These are phyloP conservation scores for Ogataea allantospora DNA, from an alignment of 805 yeast species.

Conservation along the genomic window DNA sequence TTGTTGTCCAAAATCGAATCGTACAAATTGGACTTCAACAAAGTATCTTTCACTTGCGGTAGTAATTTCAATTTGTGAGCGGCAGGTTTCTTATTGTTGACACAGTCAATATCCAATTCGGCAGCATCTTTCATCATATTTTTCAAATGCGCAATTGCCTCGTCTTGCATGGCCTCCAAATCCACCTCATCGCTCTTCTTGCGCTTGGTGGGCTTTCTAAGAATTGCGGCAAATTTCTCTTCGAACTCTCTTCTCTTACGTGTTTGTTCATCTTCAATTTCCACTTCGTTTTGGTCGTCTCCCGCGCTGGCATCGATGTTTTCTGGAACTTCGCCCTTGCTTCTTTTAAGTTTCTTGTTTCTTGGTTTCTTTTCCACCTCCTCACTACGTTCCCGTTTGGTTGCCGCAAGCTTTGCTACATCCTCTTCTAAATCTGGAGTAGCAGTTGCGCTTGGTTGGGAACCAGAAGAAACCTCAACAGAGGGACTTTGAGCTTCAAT, in stretches of 20 bases:
- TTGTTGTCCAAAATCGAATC: conserved; percentile 94
- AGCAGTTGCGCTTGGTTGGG: not conserved
- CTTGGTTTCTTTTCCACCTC: conserved; percentile 10
- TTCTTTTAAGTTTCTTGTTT: conserved; percentile 17
- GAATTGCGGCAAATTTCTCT: conserved; percentile 72
- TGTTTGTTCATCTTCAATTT: conserved; percentile 29
- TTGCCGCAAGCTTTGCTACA: conserved; percentile 8
- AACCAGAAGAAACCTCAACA: not conserved
- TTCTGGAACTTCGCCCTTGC: conserved; percentile 6
- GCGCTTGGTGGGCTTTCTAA: conserved; percentile 59
- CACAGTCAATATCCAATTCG: conserved; percentile 60
- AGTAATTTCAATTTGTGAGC: conserved; percentile 75
- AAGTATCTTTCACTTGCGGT: conserved; percentile 71
- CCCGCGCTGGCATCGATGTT: conserved; percentile 6
- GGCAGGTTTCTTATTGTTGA: conserved; percentile 65
- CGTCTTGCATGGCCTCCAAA: conserved; percentile 93
- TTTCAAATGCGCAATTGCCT: conserved; percentile 74
- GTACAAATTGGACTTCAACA: conserved; percentile 80
- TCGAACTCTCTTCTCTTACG: conserved; percentile 76
- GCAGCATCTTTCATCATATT: conserved; percentile 90
- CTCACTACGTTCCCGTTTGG: conserved; percentile 9
- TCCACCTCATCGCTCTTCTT: conserved; percentile 87
- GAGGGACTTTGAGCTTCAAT: not conserved
- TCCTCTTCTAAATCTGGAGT: conserved; percentile 11
- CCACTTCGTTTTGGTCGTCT: conserved; percentile 11